phyloP scores from a whole-genome alignment of 768 basidiomycete genomes.

The Mycena galericulata region DNA sequence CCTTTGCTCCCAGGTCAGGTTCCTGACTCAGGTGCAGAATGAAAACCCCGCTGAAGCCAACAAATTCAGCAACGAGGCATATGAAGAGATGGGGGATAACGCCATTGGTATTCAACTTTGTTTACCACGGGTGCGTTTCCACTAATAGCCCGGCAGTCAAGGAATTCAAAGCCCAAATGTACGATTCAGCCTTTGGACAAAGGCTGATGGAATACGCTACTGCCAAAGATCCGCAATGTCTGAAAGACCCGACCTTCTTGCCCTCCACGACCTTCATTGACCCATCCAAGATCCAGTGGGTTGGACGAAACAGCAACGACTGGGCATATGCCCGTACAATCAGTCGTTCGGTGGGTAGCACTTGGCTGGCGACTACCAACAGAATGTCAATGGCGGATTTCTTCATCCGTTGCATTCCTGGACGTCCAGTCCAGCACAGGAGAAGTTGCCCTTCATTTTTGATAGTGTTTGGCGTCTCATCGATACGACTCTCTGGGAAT shows the following conservation, averaged over 20 bases:
- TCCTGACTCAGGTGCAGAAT: not conserved
- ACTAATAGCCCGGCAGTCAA: not conserved
- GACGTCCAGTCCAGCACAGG: not conserved
- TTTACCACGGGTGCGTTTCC: not conserved
- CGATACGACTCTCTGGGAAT: slow-evolving; percentile 11
- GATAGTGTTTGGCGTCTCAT: not conserved
- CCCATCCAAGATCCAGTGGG: slow-evolving; percentile 13
- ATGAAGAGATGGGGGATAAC: slow-evolving; percentile 25
- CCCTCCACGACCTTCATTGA: slow-evolving; percentile 19
- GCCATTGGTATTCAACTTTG: slow-evolving; percentile 7
- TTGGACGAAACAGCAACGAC: slow-evolving; percentile 13
- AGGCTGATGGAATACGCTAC: slow-evolving; percentile 12
- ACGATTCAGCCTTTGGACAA: slow-evolving; percentile 23
- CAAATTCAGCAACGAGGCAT: slow-evolving; percentile 31
- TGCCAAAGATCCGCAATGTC: slow-evolving; percentile 18
- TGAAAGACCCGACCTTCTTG: slow-evolving; percentile 16
- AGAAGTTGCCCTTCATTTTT: not conserved
- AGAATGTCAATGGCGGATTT: slow-evolving; percentile 1
- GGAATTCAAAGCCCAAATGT: slow-evolving; percentile 27
- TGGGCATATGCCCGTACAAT: slow-evolving; percentile 23
- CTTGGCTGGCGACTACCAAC: slow-evolving; percentile 16
- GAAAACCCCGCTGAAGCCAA: slow-evolving; percentile 22
- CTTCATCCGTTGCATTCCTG: not conserved
- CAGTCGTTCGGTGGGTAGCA: slow-evolving; percentile 6
- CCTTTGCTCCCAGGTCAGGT: too few relatives aligned